A percentile compares a stretch with the other conserved stretches of the same genome.
Conservation (phyloP, 2,329 filamentous ascomycete species). For the Penicillium digitatum region DNA sequence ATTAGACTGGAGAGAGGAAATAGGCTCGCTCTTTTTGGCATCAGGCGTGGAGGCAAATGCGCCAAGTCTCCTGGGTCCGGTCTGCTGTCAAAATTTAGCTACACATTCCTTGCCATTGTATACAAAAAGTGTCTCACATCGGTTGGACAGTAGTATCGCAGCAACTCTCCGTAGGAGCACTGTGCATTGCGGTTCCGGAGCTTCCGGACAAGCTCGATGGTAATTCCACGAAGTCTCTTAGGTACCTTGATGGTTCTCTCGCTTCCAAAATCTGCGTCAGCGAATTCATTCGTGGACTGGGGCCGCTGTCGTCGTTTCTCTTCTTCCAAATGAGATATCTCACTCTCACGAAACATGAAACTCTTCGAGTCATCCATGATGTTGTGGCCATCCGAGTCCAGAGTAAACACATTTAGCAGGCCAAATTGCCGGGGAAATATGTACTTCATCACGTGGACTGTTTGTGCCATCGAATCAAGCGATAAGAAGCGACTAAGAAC, state of each 20-base stretch:
- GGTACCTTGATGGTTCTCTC: conserved; percentile 27
- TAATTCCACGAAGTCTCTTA: conserved; percentile 59
- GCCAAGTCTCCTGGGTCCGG: conserved; percentile 25
- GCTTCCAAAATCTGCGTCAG: conserved; percentile 4
- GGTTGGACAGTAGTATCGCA: conserved; percentile 75
- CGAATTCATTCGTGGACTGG: not conserved
- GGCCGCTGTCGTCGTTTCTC: conserved; percentile 9
- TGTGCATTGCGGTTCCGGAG: conserved; percentile 67
- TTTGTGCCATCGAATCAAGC: conserved; percentile 48
- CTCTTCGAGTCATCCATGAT: conserved; percentile 75
- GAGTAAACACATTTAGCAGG: conserved; percentile 88
- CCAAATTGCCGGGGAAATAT: conserved; percentile 89
- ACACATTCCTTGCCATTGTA: not conserved
- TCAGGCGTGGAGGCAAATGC: not conserved
- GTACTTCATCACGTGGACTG: conserved; percentile 76
- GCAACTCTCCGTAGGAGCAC: conserved; percentile 74
- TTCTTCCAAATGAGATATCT: conserved; percentile 53
- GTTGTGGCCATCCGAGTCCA: conserved; percentile 58
- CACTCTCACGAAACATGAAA: conserved; percentile 78
- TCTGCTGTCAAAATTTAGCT: conserved; percentile 20
- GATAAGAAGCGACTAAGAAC: conserved; percentile 67
- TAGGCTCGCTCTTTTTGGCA: not conserved
- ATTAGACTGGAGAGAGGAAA: conserved; percentile 15
- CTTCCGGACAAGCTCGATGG: conserved; percentile 58
- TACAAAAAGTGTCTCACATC: conserved; percentile 36